Evolutionary conservation across 2,329 filamentous ascomycete genomes (phyloP), one percentile per base, ranked within the genome.

Genomic region (Clarireedia monteithiana): DNA sequence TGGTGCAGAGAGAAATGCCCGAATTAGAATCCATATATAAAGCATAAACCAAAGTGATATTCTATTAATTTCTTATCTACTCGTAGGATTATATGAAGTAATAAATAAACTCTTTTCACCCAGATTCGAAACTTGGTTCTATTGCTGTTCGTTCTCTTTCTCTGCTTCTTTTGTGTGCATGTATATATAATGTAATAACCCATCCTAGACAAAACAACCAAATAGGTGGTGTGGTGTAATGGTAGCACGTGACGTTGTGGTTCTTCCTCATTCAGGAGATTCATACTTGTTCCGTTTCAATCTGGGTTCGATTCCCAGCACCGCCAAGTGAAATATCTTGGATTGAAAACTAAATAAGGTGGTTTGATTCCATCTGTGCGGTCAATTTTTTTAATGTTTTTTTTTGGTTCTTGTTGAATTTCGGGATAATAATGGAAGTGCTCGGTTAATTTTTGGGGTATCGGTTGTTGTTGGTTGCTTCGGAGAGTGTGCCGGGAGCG

Each of bases 241-340:
- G 65, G 65, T 67, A 67, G 65, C 65, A 67, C 65, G 65, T 67
- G 59, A 65, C 62, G 60, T 66, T 68, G 66, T 68, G 66, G 66
- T 59, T 34, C 52, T 59, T 57, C 55, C 50, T 45, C n/a, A 30
- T 30, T 30, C 5, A 17, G 56, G 55, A 59, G 58, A 56, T 49
- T 48, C 53, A 64, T 59, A 57, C 56, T 59, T 59, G 54, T 55
- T 56, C 66, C 63, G 64, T 67, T 66, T 67, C 65, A 68, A 68
- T 66, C 53, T 55, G 66, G 66, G 66, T 68, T 67, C 66, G 66
- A 68, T 68, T 68, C 66, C 65, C 66, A 66, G 66, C 63, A 64
- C 66, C 66, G 66, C 66, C 66, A 68, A 48, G 49, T 42, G 15
- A 7, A 10, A 52, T 39, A 47, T 30, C 47, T 52, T 63, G 60